These are phyloP conservation scores for Mortierella sp. DNA, from an alignment of 371 early-diverging fungal species.

Conservation along the genomic window DNA sequence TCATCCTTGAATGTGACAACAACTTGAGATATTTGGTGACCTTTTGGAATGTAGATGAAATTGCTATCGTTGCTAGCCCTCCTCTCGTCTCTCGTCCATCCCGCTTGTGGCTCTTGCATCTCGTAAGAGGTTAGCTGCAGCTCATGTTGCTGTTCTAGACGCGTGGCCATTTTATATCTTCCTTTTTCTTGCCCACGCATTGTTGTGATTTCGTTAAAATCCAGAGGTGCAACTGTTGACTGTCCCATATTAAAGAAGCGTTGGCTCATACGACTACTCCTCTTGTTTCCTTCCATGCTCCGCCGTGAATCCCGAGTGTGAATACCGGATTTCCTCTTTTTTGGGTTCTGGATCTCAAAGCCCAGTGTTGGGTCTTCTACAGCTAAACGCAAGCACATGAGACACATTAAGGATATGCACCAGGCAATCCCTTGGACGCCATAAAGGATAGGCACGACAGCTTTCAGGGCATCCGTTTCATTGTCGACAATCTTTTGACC, in stretches of 20 bases:
- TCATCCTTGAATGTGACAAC: conserved; percentile 39
- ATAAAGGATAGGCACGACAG: conserved; percentile 21
- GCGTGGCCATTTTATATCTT: background rate
- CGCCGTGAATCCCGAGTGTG: background rate
- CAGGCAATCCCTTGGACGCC: conserved; percentile 31
- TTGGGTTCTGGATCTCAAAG: conserved; percentile 29
- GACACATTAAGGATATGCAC: conserved; percentile 31
- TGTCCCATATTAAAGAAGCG: conserved; percentile 24
- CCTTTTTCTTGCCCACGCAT: background rate
- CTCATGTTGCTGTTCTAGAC: background rate
- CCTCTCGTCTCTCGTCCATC: conserved; percentile 14
- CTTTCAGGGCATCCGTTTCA: conserved; percentile 14
- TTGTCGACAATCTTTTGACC: conserved; percentile 29
- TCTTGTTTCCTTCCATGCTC: background rate
- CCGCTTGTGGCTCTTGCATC: conserved; percentile 1
- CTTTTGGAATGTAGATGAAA: conserved; percentile 18
- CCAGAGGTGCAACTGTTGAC: background rate
- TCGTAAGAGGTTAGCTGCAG: background rate
- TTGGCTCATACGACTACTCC: conserved; percentile 11
- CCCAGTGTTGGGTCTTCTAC: conserved; percentile 12
- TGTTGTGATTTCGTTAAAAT: background rate
- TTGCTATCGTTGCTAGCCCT: conserved; percentile 15
- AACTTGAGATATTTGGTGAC: conserved; percentile 34
- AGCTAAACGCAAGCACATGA: conserved; percentile 16
- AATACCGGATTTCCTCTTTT: conserved; percentile 2